Evolutionary conservation across 805 yeast genomes (phyloP), one percentile per base, ranked within the genome.

Genomic region (Wickerhamiella qilinensis): DNA sequence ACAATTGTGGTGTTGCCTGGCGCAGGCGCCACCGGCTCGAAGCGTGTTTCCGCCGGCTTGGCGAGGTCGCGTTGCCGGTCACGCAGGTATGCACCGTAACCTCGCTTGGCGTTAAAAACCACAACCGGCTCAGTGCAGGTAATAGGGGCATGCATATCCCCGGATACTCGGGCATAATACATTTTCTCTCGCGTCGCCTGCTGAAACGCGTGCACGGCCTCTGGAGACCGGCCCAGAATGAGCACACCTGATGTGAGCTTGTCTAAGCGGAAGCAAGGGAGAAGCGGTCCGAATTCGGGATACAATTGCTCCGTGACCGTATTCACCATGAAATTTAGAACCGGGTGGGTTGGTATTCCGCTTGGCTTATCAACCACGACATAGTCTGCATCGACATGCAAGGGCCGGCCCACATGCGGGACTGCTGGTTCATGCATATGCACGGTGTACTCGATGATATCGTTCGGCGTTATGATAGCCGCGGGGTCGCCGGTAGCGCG

Each of bases 271-370:
- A 47, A 50, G 35, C 55, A 50, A 12, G 52, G 53, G 20, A 22
- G 35, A n/a, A 50, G 38, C 3, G 25, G n/a, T 17, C 50, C 50
- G 30, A 20, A 44, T 8, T 11, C 14, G 2, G 43, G 34, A 11
- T 20, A 18, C 39, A 51, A 39, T 35, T 27, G 20, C 39, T 51
- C 55, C 1, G 54, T 50, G 18, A 48, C 46, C 1, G 55, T 39
- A 53, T 91, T 84, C 54, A 69, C 77, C 39, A 84, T 60, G 58
- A 75, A 88, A 43, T 60, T 53, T 3, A 96, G 97, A 0, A 95
- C 79, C 3, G 98, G 97, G 55, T 88, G 98, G 1, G 82, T 93
- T 0, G 98, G 96, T 2, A 88, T 68, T 0, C 97, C 96, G 6
- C 91, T 69, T 0, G 97, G 97, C 47, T 88, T 88, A 57, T 88